These are phyloP conservation scores for Yamadazyma songkhlaensis DNA, from an alignment of 1,139 yeast genomes.

Conservation along the genomic window DNA sequence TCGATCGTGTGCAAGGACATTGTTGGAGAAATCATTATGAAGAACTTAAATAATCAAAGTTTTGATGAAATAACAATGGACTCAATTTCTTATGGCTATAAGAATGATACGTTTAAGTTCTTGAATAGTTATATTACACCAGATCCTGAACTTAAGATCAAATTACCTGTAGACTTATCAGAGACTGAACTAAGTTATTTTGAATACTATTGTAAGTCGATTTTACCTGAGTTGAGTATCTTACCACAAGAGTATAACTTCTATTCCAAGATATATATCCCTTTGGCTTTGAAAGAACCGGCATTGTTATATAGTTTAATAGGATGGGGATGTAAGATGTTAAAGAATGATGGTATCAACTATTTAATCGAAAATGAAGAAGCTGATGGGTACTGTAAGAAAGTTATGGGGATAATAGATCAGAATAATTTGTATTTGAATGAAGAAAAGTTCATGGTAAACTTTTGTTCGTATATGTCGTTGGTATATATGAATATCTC, in stretches of 20 bases:
- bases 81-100: background rate
- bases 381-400: slow-evolving; percentile 1
- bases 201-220: slow-evolving; percentile 25
- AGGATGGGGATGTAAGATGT: slow-evolving; percentile 18
- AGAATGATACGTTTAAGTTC: background rate
- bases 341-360: slow-evolving; percentile 4
- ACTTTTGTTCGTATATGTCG: slow-evolving; percentile 27
- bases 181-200: slow-evolving; percentile 23
- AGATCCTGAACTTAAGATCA: slow-evolving; percentile 6
- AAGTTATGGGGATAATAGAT: slow-evolving; percentile 3
- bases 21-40: slow-evolving; percentile 1
- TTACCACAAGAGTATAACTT: slow-evolving; percentile 28
- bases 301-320: slow-evolving; percentile 26
- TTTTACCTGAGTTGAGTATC: slow-evolving; percentile 27
- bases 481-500: slow-evolving; percentile 32
- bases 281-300: slow-evolving; percentile 27
- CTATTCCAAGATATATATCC: slow-evolving; percentile 28
- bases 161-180: slow-evolving; percentile 10
- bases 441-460: slow-evolving; percentile 19
- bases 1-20: background rate
- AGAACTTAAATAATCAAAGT: background rate
- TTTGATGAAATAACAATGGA: background rate
- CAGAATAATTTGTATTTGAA: slow-evolving; percentile 1
- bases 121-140: background rate
- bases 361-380: slow-evolving; percentile 5